Conservation (phyloP, 1,284 basidiomycete species). For the Naganishia albida region DNA sequence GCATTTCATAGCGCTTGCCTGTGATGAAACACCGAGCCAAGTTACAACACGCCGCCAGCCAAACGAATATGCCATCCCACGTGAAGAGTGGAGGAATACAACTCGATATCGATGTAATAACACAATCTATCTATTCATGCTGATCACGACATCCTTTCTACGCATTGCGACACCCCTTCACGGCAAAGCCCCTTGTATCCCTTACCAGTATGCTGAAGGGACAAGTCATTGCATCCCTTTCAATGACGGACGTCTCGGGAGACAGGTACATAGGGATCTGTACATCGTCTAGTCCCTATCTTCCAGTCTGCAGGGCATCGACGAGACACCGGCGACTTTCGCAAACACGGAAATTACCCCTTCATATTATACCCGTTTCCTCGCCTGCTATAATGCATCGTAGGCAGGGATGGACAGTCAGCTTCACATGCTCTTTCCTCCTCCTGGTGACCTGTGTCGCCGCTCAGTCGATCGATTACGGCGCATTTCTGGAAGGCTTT, state of each 20-base stretch:
- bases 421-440: background rate
- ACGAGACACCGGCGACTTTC: background rate
- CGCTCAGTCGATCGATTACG: slow-evolving; percentile 2
- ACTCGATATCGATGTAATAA: too few species aligned
- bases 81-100: too few species aligned
- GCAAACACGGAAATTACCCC: background rate
- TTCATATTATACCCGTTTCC: background rate
- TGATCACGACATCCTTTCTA: background rate
- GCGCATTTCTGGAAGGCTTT: slow-evolving; percentile 13
- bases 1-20: slow-evolving; percentile 19
- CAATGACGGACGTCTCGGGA: background rate
- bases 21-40: background rate
- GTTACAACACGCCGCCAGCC: too few species aligned
- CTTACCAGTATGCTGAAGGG: background rate
- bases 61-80: too few species aligned
- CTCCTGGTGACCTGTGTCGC: background rate
- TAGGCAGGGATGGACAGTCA: too few species aligned
- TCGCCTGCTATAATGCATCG: background rate
- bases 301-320: background rate
- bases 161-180: background rate
- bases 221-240: background rate
- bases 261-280: background rate
- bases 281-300: background rate
- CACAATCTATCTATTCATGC: too few species aligned
- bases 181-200: background rate